Evolutionary conservation across 192 early-diverging fungal species (phyloP), one percentile per base, ranked within the genome.

Genomic region (Endogone sp.): DNA sequence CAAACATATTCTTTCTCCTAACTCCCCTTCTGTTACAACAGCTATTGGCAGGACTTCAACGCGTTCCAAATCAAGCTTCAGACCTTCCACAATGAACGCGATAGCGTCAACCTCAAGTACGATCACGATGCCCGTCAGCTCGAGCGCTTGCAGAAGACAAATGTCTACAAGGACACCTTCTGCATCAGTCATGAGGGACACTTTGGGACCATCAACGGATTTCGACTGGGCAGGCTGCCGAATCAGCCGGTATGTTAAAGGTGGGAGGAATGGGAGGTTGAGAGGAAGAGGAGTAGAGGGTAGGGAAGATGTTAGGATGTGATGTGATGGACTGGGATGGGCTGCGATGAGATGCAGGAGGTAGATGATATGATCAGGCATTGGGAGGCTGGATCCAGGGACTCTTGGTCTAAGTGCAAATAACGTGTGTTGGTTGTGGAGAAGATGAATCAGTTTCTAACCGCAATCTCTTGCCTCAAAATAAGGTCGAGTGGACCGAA

Each of bases 101-200:
- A 94, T 67, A 86, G 90, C 49, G 72, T 96, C 29, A 90, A 92
- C 71, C 76, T 91, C 64, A 88, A 86, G 70, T 91, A 91, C 63
- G 94, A 91, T 62, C 84, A 89, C 66, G 91, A 91, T 56, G 76
- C 88, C 0, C 76, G 81, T 22, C 91, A 94, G 68, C 84, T 96
- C 13, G 93, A 93, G 27, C 84, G 86, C 66, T 82, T 99, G 4
- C 90, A 93, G 75, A 93, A 91, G 62, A 96, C 95, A 2, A 96
- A 95, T 71, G 94, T 99, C 20, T 95, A 90, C 81, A 96, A 97
- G 76, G 97, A 99, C 69, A 88, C 93, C 0, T 97, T 97, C 75
- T 90, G 89, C 60, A 96, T 99, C 37, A 77, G 88, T 37, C 89
- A 95, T 55, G 88, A 90, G 67, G 94, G 93, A 2, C 85, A 88